Conservation (phyloP, 2,329 filamentous ascomycete genomes). For the Trichoderma aggressivum region DNA sequence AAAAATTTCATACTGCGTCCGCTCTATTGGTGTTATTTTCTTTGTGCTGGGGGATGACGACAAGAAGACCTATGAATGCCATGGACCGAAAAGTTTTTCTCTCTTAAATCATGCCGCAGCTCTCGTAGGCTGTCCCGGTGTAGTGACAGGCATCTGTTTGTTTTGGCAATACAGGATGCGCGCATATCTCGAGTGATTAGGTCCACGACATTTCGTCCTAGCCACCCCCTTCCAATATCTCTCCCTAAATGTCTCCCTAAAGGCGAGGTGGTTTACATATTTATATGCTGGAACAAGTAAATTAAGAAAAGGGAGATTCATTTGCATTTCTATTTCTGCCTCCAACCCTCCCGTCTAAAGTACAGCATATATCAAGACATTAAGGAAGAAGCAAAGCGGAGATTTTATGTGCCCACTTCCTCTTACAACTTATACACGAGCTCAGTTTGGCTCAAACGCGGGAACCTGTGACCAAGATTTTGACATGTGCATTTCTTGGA, state of each 20-base stretch:
- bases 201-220: background rate
- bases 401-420: constrained; percentile 35
- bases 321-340: constrained; percentile 17
- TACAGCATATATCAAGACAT: constrained; percentile 36
- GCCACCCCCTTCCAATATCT: background rate
- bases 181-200: background rate
- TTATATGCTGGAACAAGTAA: background rate
- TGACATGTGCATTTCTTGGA: background rate
- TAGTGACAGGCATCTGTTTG: background rate
- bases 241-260: background rate
- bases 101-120: background rate
- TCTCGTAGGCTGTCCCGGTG: background rate
- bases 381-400: constrained; percentile 41
- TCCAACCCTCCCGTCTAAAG: constrained; percentile 31
- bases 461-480: constrained; percentile 18
- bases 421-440: constrained; percentile 38
- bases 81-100: background rate
- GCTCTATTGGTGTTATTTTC: background rate
- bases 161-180: background rate
- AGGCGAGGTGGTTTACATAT: no score
- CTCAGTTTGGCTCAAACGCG: constrained; percentile 30
- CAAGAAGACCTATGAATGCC: constrained; percentile 4
- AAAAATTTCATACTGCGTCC: constrained; percentile 16
- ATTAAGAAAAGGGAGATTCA: constrained; percentile 1
- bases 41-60: background rate